Evolutionary conservation across 2,329 filamentous ascomycete species (phyloP).

Genomic region (Ustulina deusta): DNA sequence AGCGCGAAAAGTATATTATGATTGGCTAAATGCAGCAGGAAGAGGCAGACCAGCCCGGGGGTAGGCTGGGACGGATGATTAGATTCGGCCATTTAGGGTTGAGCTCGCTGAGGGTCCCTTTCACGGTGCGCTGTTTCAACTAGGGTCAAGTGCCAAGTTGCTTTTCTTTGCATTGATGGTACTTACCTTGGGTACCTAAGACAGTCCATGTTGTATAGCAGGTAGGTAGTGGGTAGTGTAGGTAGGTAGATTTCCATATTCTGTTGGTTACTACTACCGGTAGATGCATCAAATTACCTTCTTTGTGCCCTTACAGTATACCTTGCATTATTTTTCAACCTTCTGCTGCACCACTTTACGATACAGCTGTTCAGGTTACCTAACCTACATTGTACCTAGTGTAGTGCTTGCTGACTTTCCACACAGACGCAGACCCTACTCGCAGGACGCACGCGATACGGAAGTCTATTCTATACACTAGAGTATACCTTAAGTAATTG

Average conservation of each 20-base stretch:
- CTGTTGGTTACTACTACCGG: too few relatives aligned
- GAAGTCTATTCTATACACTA: neutral
- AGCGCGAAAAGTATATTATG: conserved; percentile 18
- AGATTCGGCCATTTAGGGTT: conserved; percentile 40
- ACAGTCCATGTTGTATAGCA: too few relatives aligned
- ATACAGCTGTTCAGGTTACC: neutral
- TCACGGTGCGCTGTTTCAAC: conserved; percentile 18
- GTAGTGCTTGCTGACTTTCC: neutral
- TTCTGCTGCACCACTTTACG: neutral
- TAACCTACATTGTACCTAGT: neutral
- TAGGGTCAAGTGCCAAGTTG: conserved; percentile 16
- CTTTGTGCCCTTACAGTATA: neutral
- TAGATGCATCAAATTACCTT: neutral
- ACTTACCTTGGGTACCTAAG: conserved; percentile 2
- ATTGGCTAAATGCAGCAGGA: conserved; percentile 36
- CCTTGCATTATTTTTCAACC: neutral
- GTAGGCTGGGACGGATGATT: conserved; percentile 37
- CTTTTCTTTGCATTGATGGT: conserved; percentile 12
- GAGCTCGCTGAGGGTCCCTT: conserved; percentile 28
- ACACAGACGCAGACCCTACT: neutral
- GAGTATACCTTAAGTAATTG: conserved; percentile 6
- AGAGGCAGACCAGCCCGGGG: conserved; percentile 31
- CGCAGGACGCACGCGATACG: neutral
- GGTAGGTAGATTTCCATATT: too few relatives aligned
- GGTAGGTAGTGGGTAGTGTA: too few relatives aligned